Evolutionary conservation across 345 rosid genomes (phyloP).

Genomic region (Syzygium oleosum): DNA sequence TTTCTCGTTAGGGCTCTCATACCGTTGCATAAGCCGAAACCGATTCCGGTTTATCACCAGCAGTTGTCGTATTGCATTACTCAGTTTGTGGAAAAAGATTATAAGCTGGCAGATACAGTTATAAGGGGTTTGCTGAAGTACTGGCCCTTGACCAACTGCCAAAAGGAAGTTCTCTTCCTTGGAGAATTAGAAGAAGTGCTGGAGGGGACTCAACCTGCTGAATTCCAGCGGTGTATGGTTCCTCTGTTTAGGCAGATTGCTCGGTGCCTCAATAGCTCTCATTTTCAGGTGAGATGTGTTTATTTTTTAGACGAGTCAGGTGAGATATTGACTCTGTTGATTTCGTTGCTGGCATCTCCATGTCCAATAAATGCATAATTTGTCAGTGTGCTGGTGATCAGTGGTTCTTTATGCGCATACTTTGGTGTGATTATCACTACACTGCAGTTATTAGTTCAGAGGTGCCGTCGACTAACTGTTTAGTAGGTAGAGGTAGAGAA

Average conservation of each 20-base stretch:
- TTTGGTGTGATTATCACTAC: not conserved
- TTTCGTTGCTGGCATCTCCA: not conserved
- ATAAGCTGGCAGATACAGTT: slow-evolving; percentile 41
- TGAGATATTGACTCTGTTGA: not conserved
- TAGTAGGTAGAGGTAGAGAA: not conserved
- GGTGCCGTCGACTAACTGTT: not conserved
- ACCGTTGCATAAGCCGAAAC: slow-evolving; percentile 43
- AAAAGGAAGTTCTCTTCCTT: slow-evolving; percentile 44
- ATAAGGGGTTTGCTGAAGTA: slow-evolving; percentile 39
- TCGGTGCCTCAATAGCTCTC: slow-evolving; percentile 42
- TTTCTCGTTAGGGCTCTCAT: slow-evolving; percentile 39
- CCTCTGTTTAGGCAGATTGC: slow-evolving; percentile 45
- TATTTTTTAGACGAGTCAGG: not conserved
- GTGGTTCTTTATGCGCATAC: not conserved
- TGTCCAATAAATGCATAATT: not conserved
- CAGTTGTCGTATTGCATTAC: slow-evolving; percentile 39
- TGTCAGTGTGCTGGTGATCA: not conserved
- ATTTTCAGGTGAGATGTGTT: slow-evolving; percentile 28
- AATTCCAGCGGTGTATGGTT: slow-evolving; percentile 44
- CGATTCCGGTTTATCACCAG: slow-evolving; percentile 28
- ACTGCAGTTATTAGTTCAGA: not conserved
- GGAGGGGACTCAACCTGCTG: slow-evolving; percentile 39
- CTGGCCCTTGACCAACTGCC: slow-evolving; percentile 50
- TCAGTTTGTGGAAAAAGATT: slow-evolving; percentile 48
- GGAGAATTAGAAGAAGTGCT: slow-evolving; percentile 51